Conservation (phyloP, 352 stramenopile genomes). For the Globisporangium uncinulatum region DNA sequence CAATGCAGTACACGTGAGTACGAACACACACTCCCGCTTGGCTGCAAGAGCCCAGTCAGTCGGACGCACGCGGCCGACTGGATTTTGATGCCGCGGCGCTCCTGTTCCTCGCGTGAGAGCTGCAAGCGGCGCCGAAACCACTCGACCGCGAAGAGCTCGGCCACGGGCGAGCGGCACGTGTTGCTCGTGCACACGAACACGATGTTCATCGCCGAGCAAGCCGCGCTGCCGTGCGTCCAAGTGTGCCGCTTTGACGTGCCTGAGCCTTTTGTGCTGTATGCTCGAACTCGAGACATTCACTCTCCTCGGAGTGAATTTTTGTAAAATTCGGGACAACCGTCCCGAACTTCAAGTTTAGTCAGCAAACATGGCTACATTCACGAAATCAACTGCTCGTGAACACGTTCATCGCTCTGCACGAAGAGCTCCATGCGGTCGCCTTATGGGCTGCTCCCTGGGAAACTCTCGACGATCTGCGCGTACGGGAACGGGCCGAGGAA, state of each 20-base stretch:
- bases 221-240: background rate
- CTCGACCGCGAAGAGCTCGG: conserved; percentile 71
- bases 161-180: conserved; percentile 74
- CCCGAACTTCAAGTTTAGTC: too few relatives aligned
- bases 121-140: conserved; percentile 67
- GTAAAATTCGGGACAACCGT: too few relatives aligned
- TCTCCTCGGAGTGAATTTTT: background rate
- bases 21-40: background rate
- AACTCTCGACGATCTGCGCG: conserved; percentile 51
- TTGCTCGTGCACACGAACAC: conserved; percentile 86
- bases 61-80: conserved; percentile 59
- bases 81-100: conserved; percentile 61
- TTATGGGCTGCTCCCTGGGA: conserved; percentile 9
- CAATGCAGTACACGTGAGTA: background rate
- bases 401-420: too few relatives aligned
- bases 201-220: conserved; percentile 43
- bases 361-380: too few relatives aligned
- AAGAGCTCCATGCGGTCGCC: too few relatives aligned
- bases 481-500: conserved; percentile 76
- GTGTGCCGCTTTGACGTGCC: background rate
- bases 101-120: conserved; percentile 63
- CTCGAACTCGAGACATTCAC: background rate
- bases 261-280: background rate
- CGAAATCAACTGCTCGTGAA: too few relatives aligned
- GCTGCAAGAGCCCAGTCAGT: background rate